Percentiles rank a stretch among this genome's conserved stretches.
phyloP scores from a whole-genome alignment of 108 stramenopile species.

The Cyclostephanos tholiformis region DNA sequence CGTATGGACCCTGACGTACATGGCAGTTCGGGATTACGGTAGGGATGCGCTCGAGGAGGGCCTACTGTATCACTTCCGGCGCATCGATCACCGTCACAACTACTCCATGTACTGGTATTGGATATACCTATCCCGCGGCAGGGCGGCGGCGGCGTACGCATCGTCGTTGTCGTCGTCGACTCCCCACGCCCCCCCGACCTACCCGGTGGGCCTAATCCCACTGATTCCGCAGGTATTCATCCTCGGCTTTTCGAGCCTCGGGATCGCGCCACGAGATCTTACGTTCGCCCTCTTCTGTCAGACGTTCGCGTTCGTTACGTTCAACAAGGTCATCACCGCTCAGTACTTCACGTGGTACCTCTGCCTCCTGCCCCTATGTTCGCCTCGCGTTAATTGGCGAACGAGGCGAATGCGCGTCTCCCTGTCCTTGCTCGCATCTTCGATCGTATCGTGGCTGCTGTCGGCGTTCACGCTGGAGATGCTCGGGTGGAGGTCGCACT shows the following conservation, averaged over 20 bases:
- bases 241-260: constrained; percentile 69
- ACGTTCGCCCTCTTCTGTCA: constrained; percentile 84
- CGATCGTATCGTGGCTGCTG: constrained; percentile 70
- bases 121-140: constrained; percentile 87
- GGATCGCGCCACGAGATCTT: constrained; percentile 72
- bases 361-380: constrained; percentile 80
- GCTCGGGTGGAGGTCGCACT: constrained; percentile 73
- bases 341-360: constrained; percentile 99
- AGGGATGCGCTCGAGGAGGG: constrained; percentile 81
- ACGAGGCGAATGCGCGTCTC: constrained; percentile 36
- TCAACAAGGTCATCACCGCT: constrained; percentile 99
- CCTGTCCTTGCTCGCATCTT: constrained; percentile 43
- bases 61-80: constrained; percentile 91
- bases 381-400: constrained; percentile 47
- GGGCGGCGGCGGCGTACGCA: constrained; percentile 18
- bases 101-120: constrained; percentile 86
- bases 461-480: constrained; percentile 87
- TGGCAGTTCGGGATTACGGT: constrained; percentile 73
- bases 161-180: not conserved
- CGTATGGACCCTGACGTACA: constrained; percentile 59
- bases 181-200: constrained; percentile 15
- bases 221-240: constrained; percentile 84
- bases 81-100: constrained; percentile 96
- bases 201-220: constrained; percentile 49
- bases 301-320: constrained; percentile 95